Evolutionary conservation across 768 basidiomycete species (phyloP), one percentile per base, ranked within the genome.

Genomic region (Aureoboletus auriporus): DNA sequence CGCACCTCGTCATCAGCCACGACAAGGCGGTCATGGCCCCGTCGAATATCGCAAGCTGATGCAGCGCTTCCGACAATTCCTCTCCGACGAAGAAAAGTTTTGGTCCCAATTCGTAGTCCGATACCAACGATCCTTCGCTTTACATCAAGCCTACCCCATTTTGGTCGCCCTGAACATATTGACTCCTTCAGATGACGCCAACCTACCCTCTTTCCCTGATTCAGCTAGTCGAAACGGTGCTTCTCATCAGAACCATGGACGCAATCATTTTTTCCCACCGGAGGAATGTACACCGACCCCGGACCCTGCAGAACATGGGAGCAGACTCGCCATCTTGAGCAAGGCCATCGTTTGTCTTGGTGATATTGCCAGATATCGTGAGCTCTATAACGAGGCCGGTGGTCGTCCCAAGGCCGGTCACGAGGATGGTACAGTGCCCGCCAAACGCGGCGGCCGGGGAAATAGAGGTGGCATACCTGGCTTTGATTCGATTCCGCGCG

Each of bases 311-410:
- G 52, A 64, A 31, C 79, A 79, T 43, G 77, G 79, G 48, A 74
- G 74, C 51, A 79, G 83, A 48, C 71, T 94, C n/a, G 78, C 82
- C 9, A 82, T 89, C 38, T 70, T 93, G 37, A 87, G 84, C 71
- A 96, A 95, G 70, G 84, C 87, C 8, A 72, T 99, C 46, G 83
- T 97, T 16, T 95, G 89, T 65, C 77, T 94, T 8, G 96, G 96
- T 10, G 96, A 99, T 61, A 84, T 99, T 41, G 89, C 93, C 50
- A 79, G 96, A 36, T 99, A 99, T 69, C 78, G 86, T 49, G 94
- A 98, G 59, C 81, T 87, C 36, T 96, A 95, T 59, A 88, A 83
- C 59, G 90, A 92, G 53, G 68, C 75, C 42, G 76, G 79, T 27
- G 77, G 84, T 20, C 75, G 84, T 44, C 75, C 83, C 14, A 78